Evolutionary conservation across 169 alveolate genomes (phyloP), one percentile per base, ranked within the genome.

Genomic region (Plasmodium coatneyi): DNA sequence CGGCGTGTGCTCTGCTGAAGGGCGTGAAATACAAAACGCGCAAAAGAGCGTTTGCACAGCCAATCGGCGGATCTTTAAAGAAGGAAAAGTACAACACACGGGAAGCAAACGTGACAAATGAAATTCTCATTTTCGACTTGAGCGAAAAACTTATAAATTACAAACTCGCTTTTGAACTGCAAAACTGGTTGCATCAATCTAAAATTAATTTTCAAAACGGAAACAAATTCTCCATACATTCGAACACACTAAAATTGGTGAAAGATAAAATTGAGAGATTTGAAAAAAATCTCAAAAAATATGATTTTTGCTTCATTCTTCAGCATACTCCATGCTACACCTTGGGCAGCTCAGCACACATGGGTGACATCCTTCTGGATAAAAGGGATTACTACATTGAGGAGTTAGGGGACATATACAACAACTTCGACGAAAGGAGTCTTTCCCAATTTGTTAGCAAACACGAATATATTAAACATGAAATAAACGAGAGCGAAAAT

Each of bases 241-340:
- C 74, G 49, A 80, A 79, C 39, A 12, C 43, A 19, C 71, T 30
- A 1, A 60, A 89, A 78, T 89, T 71, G 49, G 52, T 25, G 22
- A 80, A 89, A 89, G 52, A 14, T 30, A 80, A 89, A 89, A 16
- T 78, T 14, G 66, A 89, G 71, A 89, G 46, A n/a, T 78, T 89
- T 14, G 82, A 80, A 89, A 49, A 89, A 39, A 79, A 79, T 28
- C 71, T 89, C 7, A 80, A 89, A 56, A 89, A 82, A 80, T 83
- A 86, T 78, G 97, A 95, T 95, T 90, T 80, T 76, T 94, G 95
- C 36, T 36, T 95, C 46, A 76, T 95, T 16, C 91, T 93, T 72
- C 97, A 95, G 71, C 97, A 95, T 16, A 70, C 97, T 6, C 92
- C 95, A 6, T 95, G 94, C 6, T 95, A 93, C 54, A 95, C 97